A percentile compares a stretch with the other conserved stretches of the same genome.
phyloP scores from a whole-genome alignment of 805 yeast genomes.

The Yarrowia sp. region DNA sequence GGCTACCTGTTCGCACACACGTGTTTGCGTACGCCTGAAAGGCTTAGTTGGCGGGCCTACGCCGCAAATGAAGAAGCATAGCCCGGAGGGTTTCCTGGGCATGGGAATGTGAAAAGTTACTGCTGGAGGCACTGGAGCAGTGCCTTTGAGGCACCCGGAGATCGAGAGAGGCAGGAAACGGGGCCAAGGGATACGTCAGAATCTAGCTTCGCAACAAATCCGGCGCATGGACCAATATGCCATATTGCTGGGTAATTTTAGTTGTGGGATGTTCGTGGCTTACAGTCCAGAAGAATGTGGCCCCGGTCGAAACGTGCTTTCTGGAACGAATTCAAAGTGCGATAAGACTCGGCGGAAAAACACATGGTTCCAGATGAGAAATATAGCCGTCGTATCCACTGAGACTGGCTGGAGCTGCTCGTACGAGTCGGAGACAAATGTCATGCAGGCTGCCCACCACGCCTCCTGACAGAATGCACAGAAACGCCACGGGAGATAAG shows the following conservation, averaged over 20 bases:
- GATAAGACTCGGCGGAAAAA: neutral
- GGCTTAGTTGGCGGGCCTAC: neutral
- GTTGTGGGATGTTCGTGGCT: too few species aligned
- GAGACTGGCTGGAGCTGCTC: too few species aligned
- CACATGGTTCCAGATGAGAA: neutral
- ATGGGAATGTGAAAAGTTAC: neutral
- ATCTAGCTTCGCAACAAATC: neutral
- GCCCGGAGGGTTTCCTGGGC: neutral
- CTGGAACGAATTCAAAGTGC: neutral
- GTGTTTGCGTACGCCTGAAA: neutral
- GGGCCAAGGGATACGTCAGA: conserved; percentile 3
- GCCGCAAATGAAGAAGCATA: neutral
- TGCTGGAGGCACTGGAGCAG: too few species aligned
- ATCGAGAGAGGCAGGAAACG: neutral
- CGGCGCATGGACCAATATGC: neutral
- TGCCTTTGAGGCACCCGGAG: neutral
- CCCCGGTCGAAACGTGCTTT: neutral
- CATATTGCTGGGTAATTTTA: neutral
- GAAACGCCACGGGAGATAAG: neutral
- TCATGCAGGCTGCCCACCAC: neutral
- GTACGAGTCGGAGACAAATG: neutral
- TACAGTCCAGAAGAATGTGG: too few species aligned
- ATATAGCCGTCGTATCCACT: neutral
- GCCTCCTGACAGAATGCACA: neutral
- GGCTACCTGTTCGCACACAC: too few species aligned